These are phyloP conservation scores for Cordyceps fumosorosea DNA, from an alignment of 2,329 filamentous ascomycete genomes.

Conservation along the genomic window DNA sequence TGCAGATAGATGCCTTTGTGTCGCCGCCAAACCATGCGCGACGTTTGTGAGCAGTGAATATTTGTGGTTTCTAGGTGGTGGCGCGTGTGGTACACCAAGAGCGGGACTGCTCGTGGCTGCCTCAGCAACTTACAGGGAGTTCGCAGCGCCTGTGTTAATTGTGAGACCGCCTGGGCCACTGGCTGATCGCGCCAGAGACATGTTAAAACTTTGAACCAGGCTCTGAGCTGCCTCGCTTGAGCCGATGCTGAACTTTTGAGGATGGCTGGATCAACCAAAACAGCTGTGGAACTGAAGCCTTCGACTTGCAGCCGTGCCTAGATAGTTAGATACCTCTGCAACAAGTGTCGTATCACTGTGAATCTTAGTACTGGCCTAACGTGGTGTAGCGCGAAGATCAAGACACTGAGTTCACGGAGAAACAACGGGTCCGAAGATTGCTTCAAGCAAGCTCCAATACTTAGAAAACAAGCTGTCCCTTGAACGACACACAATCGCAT, in stretches of 20 bases:
- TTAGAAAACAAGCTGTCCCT: background rate
- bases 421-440: constrained; percentile 5
- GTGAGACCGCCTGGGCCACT: constrained; percentile 55
- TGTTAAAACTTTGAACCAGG: constrained; percentile 20
- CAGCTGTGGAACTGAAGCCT: constrained; percentile 1
- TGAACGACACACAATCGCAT: background rate
- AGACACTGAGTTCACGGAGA: background rate
- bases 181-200: constrained; percentile 50
- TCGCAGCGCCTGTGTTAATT: constrained; percentile 58
- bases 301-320: background rate
- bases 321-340: background rate
- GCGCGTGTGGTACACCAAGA: constrained; percentile 9
- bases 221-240: constrained; percentile 10
- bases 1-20: background rate
- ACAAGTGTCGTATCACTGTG: background rate
- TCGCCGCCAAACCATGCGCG: background rate
- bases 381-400: constrained; percentile 2
- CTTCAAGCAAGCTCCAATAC: background rate
- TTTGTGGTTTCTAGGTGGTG: constrained; percentile 4
- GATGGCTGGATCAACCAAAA: background rate
- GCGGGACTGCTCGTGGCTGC: constrained; percentile 10
- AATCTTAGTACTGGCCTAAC: background rate
- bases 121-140: constrained; percentile 32
- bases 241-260: constrained; percentile 8
- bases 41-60: constrained; percentile 1